Base-by-base conservation (phyloP, 441 rosid species). In the Erodium trifolium region DNA sequence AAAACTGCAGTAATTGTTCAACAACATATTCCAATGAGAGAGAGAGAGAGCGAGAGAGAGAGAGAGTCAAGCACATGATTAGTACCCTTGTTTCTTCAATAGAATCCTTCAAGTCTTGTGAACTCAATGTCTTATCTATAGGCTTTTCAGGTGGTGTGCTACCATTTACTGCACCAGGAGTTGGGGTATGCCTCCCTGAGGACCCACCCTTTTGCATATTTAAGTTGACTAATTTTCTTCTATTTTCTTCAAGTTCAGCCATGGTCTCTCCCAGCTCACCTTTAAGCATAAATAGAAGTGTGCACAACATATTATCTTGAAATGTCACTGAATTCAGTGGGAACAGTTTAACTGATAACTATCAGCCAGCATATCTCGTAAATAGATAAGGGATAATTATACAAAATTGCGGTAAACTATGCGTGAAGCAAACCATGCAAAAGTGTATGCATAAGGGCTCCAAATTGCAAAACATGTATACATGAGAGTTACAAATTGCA, bases 221-320 rank as follows among this genome's bases (percentile, higher is more conserved):
- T 76, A 87, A 77, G 78, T 75, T 83, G 69, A 95, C 82, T 77
- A 92, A 75, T 78, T 90, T 95, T 82, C 98, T 85, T 84, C 95
- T 86, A 78, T 88, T 88, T 72, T 89, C 98, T 82, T 95, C 97
- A 60, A 92, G 96, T 80, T 90, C 93, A 66, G 85, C 84, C 87
- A 85, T 84, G 76, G 71, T 81, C 83, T 92, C 99, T 78, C 92
- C 98, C 76, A 95, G 71, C 79, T 90, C 91, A 78, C 93, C 98
- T 95, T 73, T 67, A 67, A 80, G 60, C 51, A 74, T 45, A 65
- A 75, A 73, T 59, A 73, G 62, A 76, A 43, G 68, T 19, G 66
- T 18, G 66, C 60, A 76, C 10, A 69, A 71, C 71, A 75, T 39
- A 59, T 2, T 74, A 72, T 66, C 68, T 79, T 39, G n/a, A 77